Conservation (phyloP, 352 stramenopile genomes). For the Globisporangium uncinulatum region DNA sequence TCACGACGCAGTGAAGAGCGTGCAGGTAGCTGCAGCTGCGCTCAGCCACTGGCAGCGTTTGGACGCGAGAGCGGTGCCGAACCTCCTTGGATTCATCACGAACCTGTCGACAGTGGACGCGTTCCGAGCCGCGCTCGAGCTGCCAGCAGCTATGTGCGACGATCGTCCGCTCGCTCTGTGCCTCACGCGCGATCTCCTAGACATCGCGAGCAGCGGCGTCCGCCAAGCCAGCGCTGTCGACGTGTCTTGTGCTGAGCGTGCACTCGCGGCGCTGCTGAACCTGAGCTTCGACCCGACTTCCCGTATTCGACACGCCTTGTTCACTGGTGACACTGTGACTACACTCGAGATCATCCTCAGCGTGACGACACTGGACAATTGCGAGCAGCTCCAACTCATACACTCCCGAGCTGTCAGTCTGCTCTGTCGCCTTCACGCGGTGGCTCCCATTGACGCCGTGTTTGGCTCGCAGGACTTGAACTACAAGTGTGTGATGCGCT, state of each 20-base stretch:
- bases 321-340: slow-evolving; percentile 15
- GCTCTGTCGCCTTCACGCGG: slow-evolving; percentile 52
- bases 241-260: slow-evolving; percentile 23
- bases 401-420: slow-evolving; percentile 41
- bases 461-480: not conserved
- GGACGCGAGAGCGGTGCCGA: slow-evolving; percentile 11
- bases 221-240: not conserved
- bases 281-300: slow-evolving; percentile 40
- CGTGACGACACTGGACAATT: slow-evolving; percentile 8
- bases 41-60: not conserved
- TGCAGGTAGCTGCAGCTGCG: slow-evolving; percentile 9
- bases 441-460: slow-evolving; percentile 1
- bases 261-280: slow-evolving; percentile 59
- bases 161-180: not conserved
- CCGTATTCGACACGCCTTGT: slow-evolving; percentile 27
- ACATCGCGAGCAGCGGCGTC: not conserved
- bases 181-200: slow-evolving; percentile 4
- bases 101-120: slow-evolving; percentile 45
- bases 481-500: too few relatives aligned
- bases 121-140: slow-evolving; percentile 22
- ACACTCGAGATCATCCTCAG: slow-evolving; percentile 20
- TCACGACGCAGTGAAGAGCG: slow-evolving; percentile 3
- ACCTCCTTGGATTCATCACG: slow-evolving; percentile 46
- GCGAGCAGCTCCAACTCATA: slow-evolving; percentile 22
- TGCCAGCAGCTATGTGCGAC: slow-evolving; percentile 3